Evolutionary conservation across 169 alveolate genomes (phyloP).

Genomic region (Prorocentrum cordatum): DNA sequence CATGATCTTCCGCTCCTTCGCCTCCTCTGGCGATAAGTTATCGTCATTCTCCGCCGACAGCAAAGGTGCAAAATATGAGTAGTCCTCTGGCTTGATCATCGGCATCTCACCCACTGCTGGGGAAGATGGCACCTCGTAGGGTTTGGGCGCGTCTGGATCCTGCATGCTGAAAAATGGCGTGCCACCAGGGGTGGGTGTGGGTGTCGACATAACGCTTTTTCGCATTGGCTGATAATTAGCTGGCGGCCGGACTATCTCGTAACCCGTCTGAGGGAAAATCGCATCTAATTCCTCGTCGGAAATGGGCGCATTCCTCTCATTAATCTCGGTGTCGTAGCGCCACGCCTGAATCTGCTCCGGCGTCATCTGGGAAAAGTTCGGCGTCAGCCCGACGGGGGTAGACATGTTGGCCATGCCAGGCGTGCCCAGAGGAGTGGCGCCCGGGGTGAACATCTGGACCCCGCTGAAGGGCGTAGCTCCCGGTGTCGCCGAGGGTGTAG

Average conservation of each 20-base stretch:
- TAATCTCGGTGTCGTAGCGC: slow-evolving; percentile 73
- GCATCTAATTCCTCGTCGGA: slow-evolving; percentile 87
- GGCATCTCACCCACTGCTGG: slow-evolving; percentile 64
- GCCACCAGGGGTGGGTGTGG: slow-evolving; percentile 43
- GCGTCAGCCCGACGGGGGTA: slow-evolving; percentile 67
- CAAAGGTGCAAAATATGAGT: slow-evolving; percentile 52
- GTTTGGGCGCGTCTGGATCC: slow-evolving; percentile 42
- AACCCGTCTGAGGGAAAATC: slow-evolving; percentile 72
- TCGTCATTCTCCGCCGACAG: slow-evolving; percentile 86
- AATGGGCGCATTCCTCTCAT: slow-evolving; percentile 74
- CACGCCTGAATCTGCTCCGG: slow-evolving; percentile 67
- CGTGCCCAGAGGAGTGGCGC: neutral
- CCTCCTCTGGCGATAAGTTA: slow-evolving; percentile 89
- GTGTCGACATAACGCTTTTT: slow-evolving; percentile 35
- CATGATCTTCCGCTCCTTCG: slow-evolving; percentile 92
- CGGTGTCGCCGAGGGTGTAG: too few relatives aligned
- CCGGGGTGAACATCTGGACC: too few relatives aligned
- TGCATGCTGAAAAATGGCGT: slow-evolving; percentile 60
- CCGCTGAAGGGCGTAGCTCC: too few relatives aligned
- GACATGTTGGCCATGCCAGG: slow-evolving; percentile 31
- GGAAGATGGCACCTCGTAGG: slow-evolving; percentile 16
- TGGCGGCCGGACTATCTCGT: slow-evolving; percentile 46
- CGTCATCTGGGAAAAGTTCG: slow-evolving; percentile 50
- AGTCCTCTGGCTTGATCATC: slow-evolving; percentile 61
- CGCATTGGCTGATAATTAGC: slow-evolving; percentile 59